A percentile compares a stretch with the other conserved stretches of the same genome.
Evolutionary conservation across 768 basidiomycete genomes (phyloP).

Genomic region (Sporobolomyces roseus): DNA sequence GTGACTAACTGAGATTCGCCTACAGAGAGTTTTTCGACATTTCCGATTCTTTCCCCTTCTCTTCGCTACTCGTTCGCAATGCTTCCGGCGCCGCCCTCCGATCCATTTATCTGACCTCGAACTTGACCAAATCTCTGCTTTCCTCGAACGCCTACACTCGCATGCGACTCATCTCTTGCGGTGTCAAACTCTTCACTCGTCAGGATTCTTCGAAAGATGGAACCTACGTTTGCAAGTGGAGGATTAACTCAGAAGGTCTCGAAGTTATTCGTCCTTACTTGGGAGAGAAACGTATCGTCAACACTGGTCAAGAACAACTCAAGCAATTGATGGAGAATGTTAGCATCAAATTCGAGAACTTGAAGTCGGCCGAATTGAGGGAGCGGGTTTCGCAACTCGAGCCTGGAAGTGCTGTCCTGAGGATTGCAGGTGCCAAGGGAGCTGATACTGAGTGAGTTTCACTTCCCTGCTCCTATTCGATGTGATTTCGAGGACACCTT

Average conservation of each 20-base stretch:
- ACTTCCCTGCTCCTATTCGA: neutral
- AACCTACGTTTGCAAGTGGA: slow-evolving; percentile 52
- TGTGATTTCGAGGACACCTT: neutral
- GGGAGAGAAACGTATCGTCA: slow-evolving; percentile 61
- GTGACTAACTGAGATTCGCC: neutral
- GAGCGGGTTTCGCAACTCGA: slow-evolving; percentile 58
- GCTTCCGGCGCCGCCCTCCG: slow-evolving; percentile 66
- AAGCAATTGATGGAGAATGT: slow-evolving; percentile 68
- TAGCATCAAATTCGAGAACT: slow-evolving; percentile 69
- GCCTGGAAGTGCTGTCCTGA: slow-evolving; percentile 67
- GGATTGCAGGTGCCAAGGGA: slow-evolving; percentile 59
- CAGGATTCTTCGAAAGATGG: slow-evolving; percentile 63
- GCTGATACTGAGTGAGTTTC: slow-evolving; percentile 58
- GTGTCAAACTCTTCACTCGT: slow-evolving; percentile 85
- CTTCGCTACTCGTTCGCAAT: slow-evolving; percentile 82
- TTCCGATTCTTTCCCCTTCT: slow-evolving; percentile 63
- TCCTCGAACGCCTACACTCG: slow-evolving; percentile 74
- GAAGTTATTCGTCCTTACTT: slow-evolving; percentile 78
- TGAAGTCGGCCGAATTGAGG: slow-evolving; percentile 55
- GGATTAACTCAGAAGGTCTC: slow-evolving; percentile 75
- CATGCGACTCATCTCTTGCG: slow-evolving; percentile 83
- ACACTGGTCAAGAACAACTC: slow-evolving; percentile 59
- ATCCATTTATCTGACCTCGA: slow-evolving; percentile 82
- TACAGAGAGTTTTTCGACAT: slow-evolving; percentile 69
- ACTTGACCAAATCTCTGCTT: slow-evolving; percentile 75